Percentiles rank a stretch among this genome's conserved stretches.
Conservation (phyloP, 2,329 filamentous ascomycete species). For the Furcasterigmium sp. region DNA sequence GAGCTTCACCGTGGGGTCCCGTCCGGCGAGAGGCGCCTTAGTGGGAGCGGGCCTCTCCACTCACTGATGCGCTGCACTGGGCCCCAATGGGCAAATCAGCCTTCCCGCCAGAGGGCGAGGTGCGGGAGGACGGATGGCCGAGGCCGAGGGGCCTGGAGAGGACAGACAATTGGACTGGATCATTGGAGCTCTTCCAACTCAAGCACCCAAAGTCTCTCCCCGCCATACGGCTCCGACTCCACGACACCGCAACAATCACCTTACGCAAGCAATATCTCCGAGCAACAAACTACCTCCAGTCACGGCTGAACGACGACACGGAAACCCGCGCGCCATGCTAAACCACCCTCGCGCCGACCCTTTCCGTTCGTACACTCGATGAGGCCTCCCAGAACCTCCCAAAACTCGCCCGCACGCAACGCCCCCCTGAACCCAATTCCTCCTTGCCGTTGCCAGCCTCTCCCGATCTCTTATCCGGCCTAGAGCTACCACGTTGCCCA, state of each 20-base stretch:
- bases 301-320: too few relatives aligned
- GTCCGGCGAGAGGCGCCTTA: too few relatives aligned
- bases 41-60: too few relatives aligned
- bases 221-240: background rate
- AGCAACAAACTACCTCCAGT: background rate
- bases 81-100: background rate
- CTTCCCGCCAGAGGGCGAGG: too few relatives aligned
- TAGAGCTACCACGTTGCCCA: constrained; percentile 17
- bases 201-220: too few relatives aligned
- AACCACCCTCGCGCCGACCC: constrained; percentile 3
- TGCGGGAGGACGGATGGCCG: too few relatives aligned
- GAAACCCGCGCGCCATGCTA: constrained; percentile 1
- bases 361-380: constrained; percentile 2
- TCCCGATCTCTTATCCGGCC: background rate
- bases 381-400: constrained; percentile 1
- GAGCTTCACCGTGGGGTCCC: too few relatives aligned
- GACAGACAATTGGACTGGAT: too few relatives aligned
- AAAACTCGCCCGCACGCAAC: background rate
- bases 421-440: background rate
- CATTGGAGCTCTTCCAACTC: too few relatives aligned
- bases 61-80: too few relatives aligned
- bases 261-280: background rate
- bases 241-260: background rate
- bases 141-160: too few relatives aligned
- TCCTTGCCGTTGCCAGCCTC: background rate